Percentiles rank a stretch among this genome's conserved stretches.
Conservation (phyloP, 305 asterid genomes). For the Solanum chacoense region DNA sequence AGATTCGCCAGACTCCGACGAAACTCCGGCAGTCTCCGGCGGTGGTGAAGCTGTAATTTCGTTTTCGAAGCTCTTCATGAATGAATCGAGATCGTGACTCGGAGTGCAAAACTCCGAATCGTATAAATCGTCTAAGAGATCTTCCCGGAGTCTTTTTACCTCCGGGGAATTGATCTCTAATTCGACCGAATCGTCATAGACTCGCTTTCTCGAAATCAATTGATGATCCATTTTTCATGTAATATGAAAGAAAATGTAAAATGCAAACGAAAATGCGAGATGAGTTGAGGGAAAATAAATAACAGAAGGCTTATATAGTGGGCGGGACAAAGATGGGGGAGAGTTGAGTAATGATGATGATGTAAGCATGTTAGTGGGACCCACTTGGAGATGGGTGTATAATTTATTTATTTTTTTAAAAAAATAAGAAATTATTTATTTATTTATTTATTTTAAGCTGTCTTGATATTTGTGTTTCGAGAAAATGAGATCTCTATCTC, state of each 20-base stretch:
- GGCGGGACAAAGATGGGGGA: conserved; percentile 5
- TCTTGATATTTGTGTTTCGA: background rate
- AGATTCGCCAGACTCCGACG: conserved; percentile 34
- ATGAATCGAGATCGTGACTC: conserved; percentile 50
- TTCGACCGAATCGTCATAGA: conserved; percentile 22
- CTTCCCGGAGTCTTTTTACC: conserved; percentile 58
- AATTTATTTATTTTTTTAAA: background rate
- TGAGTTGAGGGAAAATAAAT: background rate
- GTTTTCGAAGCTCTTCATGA: conserved; percentile 66
- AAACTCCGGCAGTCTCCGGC: background rate
- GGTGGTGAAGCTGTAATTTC: conserved; percentile 34
- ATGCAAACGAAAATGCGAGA: background rate
- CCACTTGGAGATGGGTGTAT: background rate
- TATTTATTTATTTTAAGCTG: background rate
- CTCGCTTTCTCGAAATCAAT: conserved; percentile 21
- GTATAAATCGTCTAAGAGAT: conserved; percentile 36
- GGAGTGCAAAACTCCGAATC: conserved; percentile 35
- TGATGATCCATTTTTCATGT: background rate
- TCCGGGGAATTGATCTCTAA: conserved; percentile 38
- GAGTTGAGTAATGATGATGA: conserved; percentile 12
- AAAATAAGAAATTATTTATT: no score
- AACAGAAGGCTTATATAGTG: conserved; percentile 11
- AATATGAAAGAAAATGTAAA: background rate
- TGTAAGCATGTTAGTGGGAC: conserved; percentile 8
- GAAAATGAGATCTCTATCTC: background rate